Base-by-base conservation (phyloP, 257 asterid genomes). In the Prunella vulgaris region DNA sequence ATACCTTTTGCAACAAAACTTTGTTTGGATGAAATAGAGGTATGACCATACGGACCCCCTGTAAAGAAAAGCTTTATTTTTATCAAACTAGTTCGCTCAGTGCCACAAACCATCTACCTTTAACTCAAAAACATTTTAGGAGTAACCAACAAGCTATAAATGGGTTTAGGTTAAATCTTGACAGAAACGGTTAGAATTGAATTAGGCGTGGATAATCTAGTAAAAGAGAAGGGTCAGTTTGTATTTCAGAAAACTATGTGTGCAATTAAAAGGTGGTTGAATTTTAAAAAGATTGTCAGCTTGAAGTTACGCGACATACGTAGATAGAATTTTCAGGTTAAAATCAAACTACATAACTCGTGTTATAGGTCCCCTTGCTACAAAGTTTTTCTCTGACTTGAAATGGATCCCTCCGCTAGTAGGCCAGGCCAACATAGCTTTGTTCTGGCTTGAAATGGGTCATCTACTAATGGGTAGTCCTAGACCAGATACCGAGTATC, bases 31-130 rank as follows among this genome's bases (percentile, higher is more conserved):
- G 96, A 82, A 87, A 86, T 82, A 84, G 96, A 80, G 17, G 87
- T 78, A 68, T 82, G 96, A 70, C 97, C 97, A 75, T 84, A 87
- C 58, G 96, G 96, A 73, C 82, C 82, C 77, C 99, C 99, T 93
- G 99, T 82, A 82, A 83, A 78, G 81, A 80, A 84, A 76, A 78
- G 72, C 76, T 79, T 57, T 76, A 67, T 78, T 68, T n/a, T 73
- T 82, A 80, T 88, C 85, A 83, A 77, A 79, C 65, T 60, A 68
- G 60, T 56, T 33, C 15, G 1, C 71, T 70, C 74, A 57, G 49
- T 68, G 71, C 52, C 79, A 79, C 71, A 69, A 17, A 73, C 80
- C 72, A 59, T 54, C 63, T 60, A 64, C 27, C 57, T 64, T 77
- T 40, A 38, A 37, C 58, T 24, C 60, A 51, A 51, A 62, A 53